A percentile compares a stretch with the other conserved stretches of the same genome.
phyloP scores from a whole-genome alignment of 2,329 filamentous ascomycete species.

The Colletotrichum phormii region DNA sequence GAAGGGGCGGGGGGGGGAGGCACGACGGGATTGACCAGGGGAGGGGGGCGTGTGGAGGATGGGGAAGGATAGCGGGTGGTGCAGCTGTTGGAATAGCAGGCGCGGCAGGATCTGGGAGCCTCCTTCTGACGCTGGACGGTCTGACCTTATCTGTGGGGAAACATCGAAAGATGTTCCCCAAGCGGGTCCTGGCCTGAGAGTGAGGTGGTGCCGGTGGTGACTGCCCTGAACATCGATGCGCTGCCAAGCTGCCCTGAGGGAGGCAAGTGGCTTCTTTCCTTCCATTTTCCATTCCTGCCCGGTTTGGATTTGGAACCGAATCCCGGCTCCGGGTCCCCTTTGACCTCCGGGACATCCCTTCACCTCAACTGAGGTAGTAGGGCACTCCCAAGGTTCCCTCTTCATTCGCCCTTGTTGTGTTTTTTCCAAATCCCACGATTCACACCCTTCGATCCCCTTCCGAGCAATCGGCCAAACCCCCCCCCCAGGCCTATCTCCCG shows the following conservation, averaged over 20 bases:
- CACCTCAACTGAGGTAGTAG: background rate
- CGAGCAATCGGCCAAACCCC: slow-evolving; percentile 4
- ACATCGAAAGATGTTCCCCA: slow-evolving; percentile 33
- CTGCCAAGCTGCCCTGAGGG: background rate
- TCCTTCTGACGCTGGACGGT: background rate
- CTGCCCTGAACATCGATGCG: background rate
- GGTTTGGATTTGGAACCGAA: background rate
- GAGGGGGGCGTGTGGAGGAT: background rate
- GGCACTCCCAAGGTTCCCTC: background rate
- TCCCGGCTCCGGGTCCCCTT: background rate
- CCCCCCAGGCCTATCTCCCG: background rate
- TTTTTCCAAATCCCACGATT: background rate
- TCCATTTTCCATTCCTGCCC: background rate
- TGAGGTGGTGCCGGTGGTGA: background rate
- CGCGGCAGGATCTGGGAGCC: background rate
- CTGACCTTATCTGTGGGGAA: slow-evolving; percentile 36
- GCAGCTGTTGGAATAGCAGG: slow-evolving; percentile 11
- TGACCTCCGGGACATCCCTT: background rate
- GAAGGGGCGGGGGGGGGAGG: background rate
- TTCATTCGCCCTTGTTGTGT: background rate
- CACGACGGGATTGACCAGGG: background rate
- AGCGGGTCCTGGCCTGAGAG: slow-evolving; percentile 5
- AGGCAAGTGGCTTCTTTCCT: background rate
- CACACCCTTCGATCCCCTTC: background rate
- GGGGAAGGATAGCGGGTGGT: background rate